A percentile compares a stretch with the other conserved stretches of the same genome.
phyloP scores from a whole-genome alignment of 257 asterid genomes.

The Solanum pennellii region DNA sequence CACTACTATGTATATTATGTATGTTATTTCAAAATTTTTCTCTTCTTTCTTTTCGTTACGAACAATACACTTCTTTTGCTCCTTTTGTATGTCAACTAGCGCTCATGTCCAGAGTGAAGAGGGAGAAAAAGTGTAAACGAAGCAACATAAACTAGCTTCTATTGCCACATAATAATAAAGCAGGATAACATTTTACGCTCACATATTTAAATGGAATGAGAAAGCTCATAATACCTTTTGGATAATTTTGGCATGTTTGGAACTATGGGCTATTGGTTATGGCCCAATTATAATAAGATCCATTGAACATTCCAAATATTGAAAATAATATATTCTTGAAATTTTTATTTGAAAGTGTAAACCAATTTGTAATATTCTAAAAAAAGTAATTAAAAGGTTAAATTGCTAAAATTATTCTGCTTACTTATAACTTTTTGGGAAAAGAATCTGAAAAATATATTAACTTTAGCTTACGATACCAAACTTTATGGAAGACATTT shows the following conservation, averaged over 20 bases:
- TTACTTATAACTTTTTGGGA: no score
- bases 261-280: not conserved
- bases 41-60: not conserved
- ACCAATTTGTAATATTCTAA: not conserved
- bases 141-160: not conserved
- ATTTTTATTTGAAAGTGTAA: not conserved
- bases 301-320: no score
- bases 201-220: not conserved
- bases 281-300: not conserved
- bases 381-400: not conserved
- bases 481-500: no score
- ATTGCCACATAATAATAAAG: not conserved
- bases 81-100: not conserved
- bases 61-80: not conserved
- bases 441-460: no score
- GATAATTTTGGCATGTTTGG: not conserved
- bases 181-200: not conserved
- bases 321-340: no score
- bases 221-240: not conserved
- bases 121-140: rapidly evolving
- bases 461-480: no score
- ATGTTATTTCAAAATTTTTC: no score
- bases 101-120: not conserved
- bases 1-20: not conserved
- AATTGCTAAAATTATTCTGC: not conserved